phyloP scores from a whole-genome alignment of 441 rosid genomes.

The Aquilaria agallochum region DNA sequence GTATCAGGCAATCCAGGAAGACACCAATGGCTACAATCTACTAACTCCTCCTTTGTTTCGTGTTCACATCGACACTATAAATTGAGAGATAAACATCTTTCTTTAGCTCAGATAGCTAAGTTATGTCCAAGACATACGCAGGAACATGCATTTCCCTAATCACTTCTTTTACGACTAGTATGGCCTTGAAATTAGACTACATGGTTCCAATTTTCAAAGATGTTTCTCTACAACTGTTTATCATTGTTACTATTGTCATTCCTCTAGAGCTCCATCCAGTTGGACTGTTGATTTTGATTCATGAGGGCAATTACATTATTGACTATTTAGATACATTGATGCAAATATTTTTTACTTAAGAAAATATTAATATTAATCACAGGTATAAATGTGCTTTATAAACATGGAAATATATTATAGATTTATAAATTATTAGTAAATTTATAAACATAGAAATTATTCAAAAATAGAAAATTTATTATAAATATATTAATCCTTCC shows the following conservation, averaged over 20 bases:
- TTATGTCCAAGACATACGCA: slow-evolving; percentile 65
- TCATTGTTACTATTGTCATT: slow-evolving; percentile 26
- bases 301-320: not conserved
- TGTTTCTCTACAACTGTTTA: slow-evolving; percentile 77
- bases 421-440: too few relatives aligned
- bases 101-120: slow-evolving; percentile 77
- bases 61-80: slow-evolving; percentile 74
- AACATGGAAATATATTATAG: too few relatives aligned
- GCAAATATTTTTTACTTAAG: too few relatives aligned
- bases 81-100: slow-evolving; percentile 89
- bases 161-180: slow-evolving; percentile 63
- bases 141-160: slow-evolving; percentile 52
- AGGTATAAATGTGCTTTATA: too few relatives aligned
- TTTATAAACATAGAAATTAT: too few relatives aligned
- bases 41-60: slow-evolving; percentile 49
- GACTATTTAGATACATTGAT: too few relatives aligned
- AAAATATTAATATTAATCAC: too few relatives aligned
- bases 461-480: too few relatives aligned
- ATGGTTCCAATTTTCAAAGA: slow-evolving; percentile 45
- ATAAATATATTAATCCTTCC: too few relatives aligned
- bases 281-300: slow-evolving; percentile 42
- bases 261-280: slow-evolving; percentile 57
- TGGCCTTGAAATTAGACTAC: slow-evolving; percentile 46
- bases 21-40: slow-evolving; percentile 99
- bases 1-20: slow-evolving; percentile 96